These are phyloP conservation scores for Bryoglossum gracile DNA, from an alignment of 495 filamentous ascomycete genomes.

Conservation along the genomic window DNA sequence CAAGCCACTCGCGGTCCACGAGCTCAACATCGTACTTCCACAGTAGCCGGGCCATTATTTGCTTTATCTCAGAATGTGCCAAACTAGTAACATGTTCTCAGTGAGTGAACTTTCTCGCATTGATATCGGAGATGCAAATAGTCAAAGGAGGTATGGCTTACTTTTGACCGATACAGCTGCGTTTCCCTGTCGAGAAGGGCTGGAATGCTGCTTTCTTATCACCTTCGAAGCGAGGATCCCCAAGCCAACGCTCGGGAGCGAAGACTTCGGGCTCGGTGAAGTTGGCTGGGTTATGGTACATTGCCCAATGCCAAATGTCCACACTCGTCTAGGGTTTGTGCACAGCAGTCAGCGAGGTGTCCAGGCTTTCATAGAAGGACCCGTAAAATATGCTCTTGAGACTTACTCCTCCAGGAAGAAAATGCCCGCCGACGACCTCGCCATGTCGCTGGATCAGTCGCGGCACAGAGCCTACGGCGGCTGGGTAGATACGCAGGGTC, in stretches of 20 bases:
- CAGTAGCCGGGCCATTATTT: constrained; percentile 43
- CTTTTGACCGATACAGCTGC: constrained; percentile 39
- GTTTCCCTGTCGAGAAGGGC: constrained; percentile 38
- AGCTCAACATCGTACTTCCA: constrained; percentile 44
- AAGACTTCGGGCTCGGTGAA: not conserved
- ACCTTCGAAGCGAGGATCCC: constrained; percentile 5
- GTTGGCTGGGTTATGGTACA: not conserved
- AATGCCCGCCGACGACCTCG: constrained; percentile 2
- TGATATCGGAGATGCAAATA: not conserved
- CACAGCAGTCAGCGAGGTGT: not conserved
- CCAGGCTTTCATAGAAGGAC: not conserved
- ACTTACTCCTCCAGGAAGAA: not conserved
- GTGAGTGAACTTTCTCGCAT: not conserved
- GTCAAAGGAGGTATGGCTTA: constrained; percentile 23
- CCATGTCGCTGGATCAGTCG: constrained; percentile 29
- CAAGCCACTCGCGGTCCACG: too few relatives aligned
- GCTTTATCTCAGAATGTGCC: constrained; percentile 46
- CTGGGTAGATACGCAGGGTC: constrained; percentile 49
- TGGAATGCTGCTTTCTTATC: constrained; percentile 24
- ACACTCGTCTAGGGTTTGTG: not conserved
- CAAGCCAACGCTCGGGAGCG: not conserved
- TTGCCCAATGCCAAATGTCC: not conserved
- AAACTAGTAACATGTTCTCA: constrained; percentile 28
- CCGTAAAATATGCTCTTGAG: too few relatives aligned
- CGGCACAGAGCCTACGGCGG: constrained; percentile 42